phyloP scores from a whole-genome alignment of 2,329 filamentous ascomycete species.

The Exophiala alcalophila region DNA sequence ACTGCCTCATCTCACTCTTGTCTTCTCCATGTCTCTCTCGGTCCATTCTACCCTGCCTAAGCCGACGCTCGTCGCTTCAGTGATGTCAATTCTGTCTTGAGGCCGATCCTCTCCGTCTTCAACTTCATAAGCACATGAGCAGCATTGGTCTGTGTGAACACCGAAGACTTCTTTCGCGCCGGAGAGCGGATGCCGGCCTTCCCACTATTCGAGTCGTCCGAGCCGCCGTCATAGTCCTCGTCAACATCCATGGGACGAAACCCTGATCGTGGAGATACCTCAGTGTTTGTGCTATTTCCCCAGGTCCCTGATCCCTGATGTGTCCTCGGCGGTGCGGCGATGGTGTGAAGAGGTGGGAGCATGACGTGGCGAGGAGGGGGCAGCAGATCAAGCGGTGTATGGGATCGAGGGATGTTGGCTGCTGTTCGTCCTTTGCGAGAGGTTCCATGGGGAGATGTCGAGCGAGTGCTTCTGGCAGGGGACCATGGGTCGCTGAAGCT shows the following conservation, averaged over 20 bases:
- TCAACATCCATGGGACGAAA: slow-evolving; percentile 10
- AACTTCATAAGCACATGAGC: slow-evolving; percentile 35
- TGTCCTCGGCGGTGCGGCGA: background rate
- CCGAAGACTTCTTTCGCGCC: slow-evolving; percentile 17
- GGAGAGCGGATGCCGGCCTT: background rate
- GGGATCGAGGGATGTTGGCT: slow-evolving; percentile 21
- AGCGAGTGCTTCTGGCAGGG: slow-evolving; percentile 18
- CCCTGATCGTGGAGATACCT: slow-evolving; percentile 12
- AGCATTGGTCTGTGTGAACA: slow-evolving; percentile 35
- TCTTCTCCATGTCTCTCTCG: background rate
- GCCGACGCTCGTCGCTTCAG: slow-evolving; percentile 35
- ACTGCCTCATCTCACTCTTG: background rate
- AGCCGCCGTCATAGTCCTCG: slow-evolving; percentile 22
- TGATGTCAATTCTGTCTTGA: slow-evolving; percentile 28
- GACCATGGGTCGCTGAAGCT: slow-evolving; percentile 24
- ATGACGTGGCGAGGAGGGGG: slow-evolving; percentile 19
- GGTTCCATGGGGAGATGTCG: slow-evolving; percentile 14
- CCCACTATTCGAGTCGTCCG: slow-evolving; percentile 17
- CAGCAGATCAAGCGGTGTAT: slow-evolving; percentile 21
- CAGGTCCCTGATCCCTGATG: no score
- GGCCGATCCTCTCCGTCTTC: slow-evolving; percentile 13
- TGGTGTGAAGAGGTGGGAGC: slow-evolving; percentile 2
- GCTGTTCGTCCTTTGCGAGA: slow-evolving; percentile 13
- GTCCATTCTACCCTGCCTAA: background rate
- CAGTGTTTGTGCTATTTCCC: no score